phyloP scores from a whole-genome alignment of 768 basidiomycete species.

The Wakefieldia striispora region DNA sequence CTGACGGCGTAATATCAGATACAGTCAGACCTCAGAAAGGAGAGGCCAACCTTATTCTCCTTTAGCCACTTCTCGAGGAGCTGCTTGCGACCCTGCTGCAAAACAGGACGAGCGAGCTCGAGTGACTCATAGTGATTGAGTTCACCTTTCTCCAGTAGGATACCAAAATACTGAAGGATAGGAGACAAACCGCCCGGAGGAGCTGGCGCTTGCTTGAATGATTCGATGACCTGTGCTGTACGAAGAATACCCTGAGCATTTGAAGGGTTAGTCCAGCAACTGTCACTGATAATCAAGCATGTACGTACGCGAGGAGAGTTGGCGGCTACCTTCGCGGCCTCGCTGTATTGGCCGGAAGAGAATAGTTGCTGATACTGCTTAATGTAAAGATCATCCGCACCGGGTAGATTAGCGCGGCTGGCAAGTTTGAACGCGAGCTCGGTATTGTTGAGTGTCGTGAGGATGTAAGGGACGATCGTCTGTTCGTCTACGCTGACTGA shows the following conservation, averaged over 20 bases:
- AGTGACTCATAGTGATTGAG: conserved; percentile 95
- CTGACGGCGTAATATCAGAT: conserved; percentile 39
- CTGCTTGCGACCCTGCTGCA: conserved; percentile 95
- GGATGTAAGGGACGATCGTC: conserved; percentile 92
- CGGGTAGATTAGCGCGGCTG: conserved; percentile 92
- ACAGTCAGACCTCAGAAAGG: conserved; percentile 2
- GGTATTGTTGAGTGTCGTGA: conserved; percentile 92
- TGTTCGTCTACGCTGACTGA: conserved; percentile 97
- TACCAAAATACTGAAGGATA: conserved; percentile 97
- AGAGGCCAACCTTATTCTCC: conserved; percentile 82
- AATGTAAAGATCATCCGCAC: conserved; percentile 95
- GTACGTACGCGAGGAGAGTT: conserved; percentile 83
- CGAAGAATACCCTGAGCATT: conserved; percentile 82
- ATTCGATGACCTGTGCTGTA: conserved; percentile 92
- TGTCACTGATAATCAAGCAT: background rate
- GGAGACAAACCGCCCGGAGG: conserved; percentile 89
- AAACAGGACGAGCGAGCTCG: conserved; percentile 92
- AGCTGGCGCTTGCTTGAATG: conserved; percentile 94
- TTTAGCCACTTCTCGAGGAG: conserved; percentile 99
- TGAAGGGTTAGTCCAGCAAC: conserved; percentile 3
- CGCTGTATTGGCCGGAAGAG: conserved; percentile 81
- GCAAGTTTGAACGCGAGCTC: conserved; percentile 98
- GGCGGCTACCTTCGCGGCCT: conserved; percentile 97
- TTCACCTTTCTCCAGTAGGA: conserved; percentile 97
- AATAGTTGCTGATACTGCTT: conserved; percentile 93